A percentile compares a stretch with the other conserved stretches of the same genome.
phyloP scores from a whole-genome alignment of 2,329 filamentous ascomycete genomes.

The Aspergillus sp. region DNA sequence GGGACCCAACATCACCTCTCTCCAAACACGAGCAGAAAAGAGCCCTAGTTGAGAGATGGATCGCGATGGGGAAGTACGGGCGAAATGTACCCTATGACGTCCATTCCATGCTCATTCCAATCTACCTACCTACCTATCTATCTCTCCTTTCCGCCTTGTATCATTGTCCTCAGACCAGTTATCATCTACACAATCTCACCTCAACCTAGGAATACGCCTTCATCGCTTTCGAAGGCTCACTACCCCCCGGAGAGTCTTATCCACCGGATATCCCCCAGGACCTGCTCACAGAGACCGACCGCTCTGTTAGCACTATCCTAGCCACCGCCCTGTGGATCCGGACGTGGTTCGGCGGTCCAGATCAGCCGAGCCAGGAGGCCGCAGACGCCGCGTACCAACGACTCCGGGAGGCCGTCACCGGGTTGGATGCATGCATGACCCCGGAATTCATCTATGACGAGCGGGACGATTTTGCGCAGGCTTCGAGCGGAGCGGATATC shows the following conservation, averaged over 20 bases:
- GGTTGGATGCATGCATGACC: neutral
- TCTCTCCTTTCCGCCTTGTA: neutral
- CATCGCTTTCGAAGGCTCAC: neutral
- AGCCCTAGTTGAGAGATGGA: neutral
- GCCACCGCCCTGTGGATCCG: neutral
- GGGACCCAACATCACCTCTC: neutral
- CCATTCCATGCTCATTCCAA: too few species aligned
- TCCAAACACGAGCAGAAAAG: neutral
- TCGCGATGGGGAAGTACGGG: neutral
- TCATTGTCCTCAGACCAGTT: too few species aligned
- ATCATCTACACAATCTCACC: too few species aligned
- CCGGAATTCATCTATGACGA: neutral
- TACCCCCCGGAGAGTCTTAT: neutral
- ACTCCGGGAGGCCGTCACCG: too few species aligned
- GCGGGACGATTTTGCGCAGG: neutral
- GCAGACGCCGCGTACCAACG: neutral
- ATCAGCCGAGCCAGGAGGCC: neutral
- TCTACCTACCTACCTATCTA: neutral
- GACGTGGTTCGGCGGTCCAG: neutral
- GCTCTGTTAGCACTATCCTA: neutral
- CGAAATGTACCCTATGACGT: neutral
- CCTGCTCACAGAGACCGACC: neutral
- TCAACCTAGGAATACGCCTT: too few species aligned
- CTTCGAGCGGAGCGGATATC: neutral
- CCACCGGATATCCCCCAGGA: neutral